Evolutionary conservation across 768 basidiomycete species (phyloP), one percentile per base, ranked within the genome.

Genomic region (Auriscalpium microsporum): DNA sequence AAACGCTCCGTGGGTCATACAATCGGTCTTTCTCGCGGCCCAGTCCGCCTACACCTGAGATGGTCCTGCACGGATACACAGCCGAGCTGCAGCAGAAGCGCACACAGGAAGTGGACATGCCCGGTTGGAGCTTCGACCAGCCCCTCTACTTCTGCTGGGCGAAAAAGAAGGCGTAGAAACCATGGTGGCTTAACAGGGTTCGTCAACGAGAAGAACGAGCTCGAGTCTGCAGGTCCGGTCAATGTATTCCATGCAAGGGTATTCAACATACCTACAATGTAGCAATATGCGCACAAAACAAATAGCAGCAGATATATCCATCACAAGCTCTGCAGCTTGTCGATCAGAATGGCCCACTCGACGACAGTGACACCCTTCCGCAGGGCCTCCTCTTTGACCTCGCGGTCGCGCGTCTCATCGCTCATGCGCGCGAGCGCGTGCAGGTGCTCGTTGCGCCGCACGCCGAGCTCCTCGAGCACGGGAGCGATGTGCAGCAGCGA

Each of bases 341-440:
- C 87, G 56, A 89, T 67, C 62, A 89, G 71, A 62, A 88, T 84
- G 19, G 87, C 87, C 87, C 87, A 89, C 62, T 89, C 87, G 69
- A 89, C 72, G 8, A 86, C 75, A 0, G 85, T 87, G 50, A 89
- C 72, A 1, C 87, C 87, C 62, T 78, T 72, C 64, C 71, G 79
- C 68, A 89, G 63, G 53, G 85, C 87, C 60, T 82, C 83, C 61
- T 85, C 83, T 67, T 77, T 84, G 48, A 89, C 74, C 65, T 87
- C 84, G 55, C 79, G 70, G 66, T 89, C 80, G 58, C 87, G 69
- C 19, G 82, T 87, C 56, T 79, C 82, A 53, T 84, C 83, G 38
- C 77, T 78, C 58, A 89, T 67, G 53, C 78, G 73, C 9, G 75
- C 77, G 16, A 88, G 69, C 2, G 87, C 87, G 10, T 77, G 72